Evolutionary conservation across 805 yeast genomes (phyloP).

Genomic region (Wickerhamiella allomyrinae): DNA sequence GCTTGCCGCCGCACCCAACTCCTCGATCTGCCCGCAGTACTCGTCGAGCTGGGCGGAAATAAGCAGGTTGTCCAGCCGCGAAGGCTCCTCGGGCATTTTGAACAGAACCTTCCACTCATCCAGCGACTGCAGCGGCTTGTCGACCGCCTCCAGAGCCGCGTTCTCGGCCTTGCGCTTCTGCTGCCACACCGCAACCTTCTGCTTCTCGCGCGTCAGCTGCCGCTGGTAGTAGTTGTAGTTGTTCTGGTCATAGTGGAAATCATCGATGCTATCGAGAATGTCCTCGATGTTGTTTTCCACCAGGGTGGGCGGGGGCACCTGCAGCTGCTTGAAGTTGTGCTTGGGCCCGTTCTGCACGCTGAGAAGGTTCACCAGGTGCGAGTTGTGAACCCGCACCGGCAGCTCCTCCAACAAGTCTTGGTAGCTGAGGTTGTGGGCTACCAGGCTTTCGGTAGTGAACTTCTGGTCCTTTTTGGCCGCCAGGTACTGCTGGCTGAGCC

Average conservation of each 20-base stretch:
- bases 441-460: slow-evolving; percentile 53
- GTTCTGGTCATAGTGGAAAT: slow-evolving; percentile 62
- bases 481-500: slow-evolving; percentile 50
- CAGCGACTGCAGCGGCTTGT: slow-evolving; percentile 34
- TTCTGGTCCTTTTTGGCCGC: slow-evolving; percentile 36
- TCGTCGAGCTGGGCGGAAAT: slow-evolving; percentile 53
- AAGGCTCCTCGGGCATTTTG: slow-evolving; percentile 60
- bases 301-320: slow-evolving; percentile 30
- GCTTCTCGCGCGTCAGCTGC: slow-evolving; percentile 51
- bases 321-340: slow-evolving; percentile 26
- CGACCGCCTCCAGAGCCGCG: slow-evolving; percentile 40
- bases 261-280: slow-evolving; percentile 54
- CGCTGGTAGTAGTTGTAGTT: slow-evolving; percentile 74
- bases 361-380: slow-evolving; percentile 47
- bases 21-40: slow-evolving; percentile 57
- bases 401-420: slow-evolving; percentile 60
- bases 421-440: slow-evolving; percentile 44
- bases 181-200: slow-evolving; percentile 63
- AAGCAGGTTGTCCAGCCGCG: slow-evolving; percentile 58
- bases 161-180: slow-evolving; percentile 54
- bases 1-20: slow-evolving; percentile 51
- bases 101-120: slow-evolving; percentile 55
- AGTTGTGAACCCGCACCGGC: slow-evolving; percentile 50
- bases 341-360: slow-evolving; percentile 22
- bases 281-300: slow-evolving; percentile 39